Base-by-base conservation (phyloP, 768 basidiomycete genomes). In the Termitomyces sp. region DNA sequence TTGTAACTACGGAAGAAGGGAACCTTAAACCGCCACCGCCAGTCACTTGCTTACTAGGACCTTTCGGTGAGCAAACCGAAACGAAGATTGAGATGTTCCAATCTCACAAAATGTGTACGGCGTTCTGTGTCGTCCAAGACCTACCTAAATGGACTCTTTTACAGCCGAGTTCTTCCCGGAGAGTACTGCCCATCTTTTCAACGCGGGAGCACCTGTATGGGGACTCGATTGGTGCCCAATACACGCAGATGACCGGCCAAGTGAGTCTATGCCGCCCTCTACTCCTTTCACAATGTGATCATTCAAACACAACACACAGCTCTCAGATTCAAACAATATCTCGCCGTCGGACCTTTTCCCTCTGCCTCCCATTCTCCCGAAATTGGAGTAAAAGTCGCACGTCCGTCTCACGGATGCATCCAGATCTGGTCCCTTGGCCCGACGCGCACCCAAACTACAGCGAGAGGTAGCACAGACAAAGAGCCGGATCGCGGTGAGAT, bases 221-320 rank as follows among this genome's bases (percentile, higher is more conserved):
- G 92, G 86, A 2, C 67, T 96, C 36, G 93, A 95, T 62, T 98
- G 95, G 95, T 95, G 94, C 69, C 96, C 97, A 3, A 84, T 87
- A 24, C 80, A 48, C 13, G 33, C 76, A 22, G 74, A 79, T 36
- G 85, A 86, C 49, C 78, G 84, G 39, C 61, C 73, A 48, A 68
- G 90, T 90, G 64, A 63, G 79, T 67, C 8, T 2, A 51, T 48
- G 14, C 13, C 37, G 40, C n/a, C 9, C 13, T 13, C 33, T 34
- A 22, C 8, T 14, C 10, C 13, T 39, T 33, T 24, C 9, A 13
- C 53, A 51, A 37, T 42, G 46, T 63, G 53, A 34, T 43, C 52
- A 49, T 32, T 37, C 22, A 26, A 3, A 34, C 33, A 37, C 56
- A 89, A 86, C 70, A 34, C 78, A 36, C 57, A 91, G 88, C 71